phyloP scores from a whole-genome alignment of 2,329 filamentous ascomycete genomes.

The Botryotinia calthae region DNA sequence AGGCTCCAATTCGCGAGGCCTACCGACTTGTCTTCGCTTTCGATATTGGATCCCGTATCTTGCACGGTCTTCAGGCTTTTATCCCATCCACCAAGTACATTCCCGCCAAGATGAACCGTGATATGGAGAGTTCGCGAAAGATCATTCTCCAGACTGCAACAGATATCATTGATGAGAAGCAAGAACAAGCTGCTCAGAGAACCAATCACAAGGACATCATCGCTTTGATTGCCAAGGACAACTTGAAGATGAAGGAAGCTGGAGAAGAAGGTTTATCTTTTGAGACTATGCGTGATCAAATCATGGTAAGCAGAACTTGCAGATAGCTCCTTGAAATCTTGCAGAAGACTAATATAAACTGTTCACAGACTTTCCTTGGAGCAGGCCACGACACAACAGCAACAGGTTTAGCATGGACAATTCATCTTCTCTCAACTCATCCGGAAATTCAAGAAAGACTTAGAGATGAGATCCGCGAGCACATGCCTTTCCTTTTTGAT shows the following conservation, averaged over 20 bases:
- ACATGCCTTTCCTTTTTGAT: conserved; percentile 39
- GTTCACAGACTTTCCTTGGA: conserved; percentile 74
- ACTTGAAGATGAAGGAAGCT: conserved; percentile 55
- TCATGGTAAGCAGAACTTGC: background rate
- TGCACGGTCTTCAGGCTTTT: conserved; percentile 49
- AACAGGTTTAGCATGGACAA: conserved; percentile 45
- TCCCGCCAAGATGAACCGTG: conserved; percentile 61
- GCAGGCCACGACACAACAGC: conserved; percentile 53
- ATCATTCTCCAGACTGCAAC: conserved; percentile 55
- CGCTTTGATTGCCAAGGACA: conserved; percentile 50
- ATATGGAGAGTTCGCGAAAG: conserved; percentile 67
- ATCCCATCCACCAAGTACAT: conserved; percentile 48
- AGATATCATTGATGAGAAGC: conserved; percentile 64
- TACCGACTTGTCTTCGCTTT: conserved; percentile 51
- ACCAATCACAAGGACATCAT: conserved; percentile 67
- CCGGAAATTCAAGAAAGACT: conserved; percentile 24
- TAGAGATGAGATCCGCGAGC: conserved; percentile 1
- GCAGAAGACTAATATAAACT: background rate
- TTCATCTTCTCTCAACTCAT: conserved; percentile 44
- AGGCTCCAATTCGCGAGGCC: conserved; percentile 55
- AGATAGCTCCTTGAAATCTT: background rate
- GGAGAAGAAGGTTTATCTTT: conserved; percentile 65
- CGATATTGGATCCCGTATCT: conserved; percentile 48
- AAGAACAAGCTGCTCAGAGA: conserved; percentile 51
- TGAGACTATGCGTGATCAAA: conserved; percentile 60